Percentiles rank a stretch among this genome's conserved stretches.
phyloP scores from a whole-genome alignment of 2,329 filamentous ascomycete species.

The Arthroderma uncinatum region DNA sequence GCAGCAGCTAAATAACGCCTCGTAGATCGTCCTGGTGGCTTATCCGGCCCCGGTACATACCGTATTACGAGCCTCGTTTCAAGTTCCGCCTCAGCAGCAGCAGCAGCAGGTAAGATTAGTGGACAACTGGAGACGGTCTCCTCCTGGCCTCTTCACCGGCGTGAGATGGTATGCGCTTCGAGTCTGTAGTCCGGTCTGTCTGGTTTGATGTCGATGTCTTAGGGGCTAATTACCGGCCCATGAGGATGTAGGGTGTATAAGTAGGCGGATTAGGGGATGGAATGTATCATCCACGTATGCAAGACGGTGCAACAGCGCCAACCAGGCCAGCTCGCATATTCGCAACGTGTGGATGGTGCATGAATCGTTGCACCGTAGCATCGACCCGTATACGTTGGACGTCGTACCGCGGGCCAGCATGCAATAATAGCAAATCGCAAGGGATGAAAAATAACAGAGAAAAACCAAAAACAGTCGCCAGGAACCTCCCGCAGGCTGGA shows the following conservation, averaged over 20 bases:
- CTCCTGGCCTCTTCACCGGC: not conserved
- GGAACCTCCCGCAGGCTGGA: conserved; percentile 4
- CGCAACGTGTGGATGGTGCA: not conserved
- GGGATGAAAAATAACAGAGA: not conserved
- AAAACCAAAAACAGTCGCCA: not conserved
- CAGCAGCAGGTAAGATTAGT: not conserved
- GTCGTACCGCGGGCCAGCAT: not conserved
- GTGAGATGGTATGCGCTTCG: no score
- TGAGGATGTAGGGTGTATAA: not conserved
- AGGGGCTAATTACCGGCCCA: not conserved
- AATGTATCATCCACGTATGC: conserved; percentile 4
- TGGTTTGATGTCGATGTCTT: not conserved
- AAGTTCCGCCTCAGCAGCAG: not conserved
- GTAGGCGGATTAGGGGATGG: not conserved
- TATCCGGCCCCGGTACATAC: conserved; percentile 3
- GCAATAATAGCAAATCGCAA: not conserved
- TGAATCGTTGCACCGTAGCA: not conserved
- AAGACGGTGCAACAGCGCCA: conserved; percentile 3
- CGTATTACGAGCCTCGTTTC: conserved; percentile 6
- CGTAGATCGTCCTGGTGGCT: conserved; percentile 4
- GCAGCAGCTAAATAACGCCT: conserved; percentile 2
- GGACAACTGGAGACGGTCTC: not conserved
- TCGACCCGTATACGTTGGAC: not conserved
- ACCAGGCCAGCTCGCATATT: not conserved
- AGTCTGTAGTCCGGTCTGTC: not conserved